A percentile compares a stretch with the other conserved stretches of the same genome.
phyloP scores from a whole-genome alignment of 2,329 filamentous ascomycete genomes.

The Botrytis hyacinthi region DNA sequence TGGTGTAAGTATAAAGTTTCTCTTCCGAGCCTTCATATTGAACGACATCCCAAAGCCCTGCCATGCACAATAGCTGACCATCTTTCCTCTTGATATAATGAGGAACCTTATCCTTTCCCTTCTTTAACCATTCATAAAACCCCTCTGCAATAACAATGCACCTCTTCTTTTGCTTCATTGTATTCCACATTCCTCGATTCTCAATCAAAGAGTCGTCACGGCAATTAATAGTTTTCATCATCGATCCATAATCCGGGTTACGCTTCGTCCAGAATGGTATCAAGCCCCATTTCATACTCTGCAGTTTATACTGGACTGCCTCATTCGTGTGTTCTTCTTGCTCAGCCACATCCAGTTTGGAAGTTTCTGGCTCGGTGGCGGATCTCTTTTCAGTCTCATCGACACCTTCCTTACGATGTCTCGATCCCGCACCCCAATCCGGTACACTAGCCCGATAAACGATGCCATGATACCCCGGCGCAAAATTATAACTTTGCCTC shows the following conservation, averaged over 20 bases:
- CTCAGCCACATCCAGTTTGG: neutral
- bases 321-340: conserved; percentile 24
- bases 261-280: conserved; percentile 91
- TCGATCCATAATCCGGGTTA: conserved; percentile 70
- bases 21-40: conserved; percentile 70
- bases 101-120: conserved; percentile 76
- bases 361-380: conserved; percentile 25
- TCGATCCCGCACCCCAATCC: conserved; percentile 54
- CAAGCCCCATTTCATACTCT: conserved; percentile 95
- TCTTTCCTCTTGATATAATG: conserved; percentile 82
- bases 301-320: conserved; percentile 69
- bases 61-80: conserved; percentile 76
- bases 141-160: conserved; percentile 87
- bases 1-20: conserved; percentile 82
- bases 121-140: conserved; percentile 95
- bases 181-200: conserved; percentile 82
- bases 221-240: conserved; percentile 93
- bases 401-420: conserved; percentile 31
- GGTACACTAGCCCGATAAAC: conserved; percentile 78
- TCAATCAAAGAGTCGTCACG: conserved; percentile 80
- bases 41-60: conserved; percentile 88
- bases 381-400: conserved; percentile 29
- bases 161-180: conserved; percentile 85
- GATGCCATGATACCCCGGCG: conserved; percentile 79
- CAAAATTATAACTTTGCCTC: conserved; percentile 86